phyloP scores from a whole-genome alignment of 768 basidiomycete species.

The Boletus tylopilopsis region DNA sequence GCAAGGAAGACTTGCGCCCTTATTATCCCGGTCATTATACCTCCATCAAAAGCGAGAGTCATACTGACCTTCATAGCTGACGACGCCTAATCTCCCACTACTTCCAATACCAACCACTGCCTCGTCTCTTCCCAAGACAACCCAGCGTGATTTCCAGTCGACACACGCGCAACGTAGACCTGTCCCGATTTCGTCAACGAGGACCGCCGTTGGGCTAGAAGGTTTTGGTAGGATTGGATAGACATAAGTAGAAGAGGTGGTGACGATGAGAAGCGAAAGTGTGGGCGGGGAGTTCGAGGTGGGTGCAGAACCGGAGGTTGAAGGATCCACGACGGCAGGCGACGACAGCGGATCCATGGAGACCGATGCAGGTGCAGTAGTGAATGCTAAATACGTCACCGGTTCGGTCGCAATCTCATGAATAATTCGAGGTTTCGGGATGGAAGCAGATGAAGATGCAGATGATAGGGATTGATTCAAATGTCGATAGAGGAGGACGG shows the following conservation, averaged over 20 bases:
- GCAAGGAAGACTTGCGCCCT: slow-evolving; percentile 63
- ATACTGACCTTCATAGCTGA: slow-evolving; percentile 82
- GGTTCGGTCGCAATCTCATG: slow-evolving; percentile 86
- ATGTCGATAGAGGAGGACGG: slow-evolving; percentile 87
- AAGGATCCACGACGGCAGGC: slow-evolving; percentile 12
- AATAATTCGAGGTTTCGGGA: slow-evolving; percentile 84
- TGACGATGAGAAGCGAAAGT: slow-evolving; percentile 80
- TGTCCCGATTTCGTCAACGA: slow-evolving; percentile 84
- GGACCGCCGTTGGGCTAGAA: slow-evolving; percentile 58
- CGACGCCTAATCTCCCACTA: slow-evolving; percentile 80
- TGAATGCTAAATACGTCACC: slow-evolving; percentile 89
- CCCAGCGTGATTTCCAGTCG: slow-evolving; percentile 66
- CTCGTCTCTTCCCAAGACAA: slow-evolving; percentile 87
- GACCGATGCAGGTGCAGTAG: slow-evolving; percentile 32
- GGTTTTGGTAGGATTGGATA: slow-evolving; percentile 73
- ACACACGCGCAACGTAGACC: slow-evolving; percentile 82
- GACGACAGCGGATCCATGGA: slow-evolving; percentile 23
- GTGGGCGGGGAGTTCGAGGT: slow-evolving; percentile 32
- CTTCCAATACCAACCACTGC: slow-evolving; percentile 84
- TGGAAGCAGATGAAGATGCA: slow-evolving; percentile 55
- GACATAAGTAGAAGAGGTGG: slow-evolving; percentile 74
- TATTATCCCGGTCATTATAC: not conserved
- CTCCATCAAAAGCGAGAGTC: not conserved
- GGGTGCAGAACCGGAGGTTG: slow-evolving; percentile 4
- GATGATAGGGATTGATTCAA: slow-evolving; percentile 85